Evolutionary conservation across 208 protist species (phyloP), one percentile per base, ranked within the genome.

Genomic region (Trypanosoma platydactyli): DNA sequence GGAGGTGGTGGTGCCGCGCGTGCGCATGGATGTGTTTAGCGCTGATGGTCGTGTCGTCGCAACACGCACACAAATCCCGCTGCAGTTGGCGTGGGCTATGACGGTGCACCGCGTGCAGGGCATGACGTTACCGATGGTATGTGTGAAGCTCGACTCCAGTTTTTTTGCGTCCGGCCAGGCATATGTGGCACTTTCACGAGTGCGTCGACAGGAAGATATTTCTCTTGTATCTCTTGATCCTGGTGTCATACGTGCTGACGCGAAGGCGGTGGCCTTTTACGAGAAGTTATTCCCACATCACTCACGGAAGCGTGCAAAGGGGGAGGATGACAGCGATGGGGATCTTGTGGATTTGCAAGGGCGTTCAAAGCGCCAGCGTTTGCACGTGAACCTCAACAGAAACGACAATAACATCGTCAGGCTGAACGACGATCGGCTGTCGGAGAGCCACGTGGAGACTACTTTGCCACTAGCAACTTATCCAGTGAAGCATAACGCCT

Each of bases 91-190:
- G 24, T 97, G 91, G 90, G 88, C 87, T 0, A 40, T 94, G 49
- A 89, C 90, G 13, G 89, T 96, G 42, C 91, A 97, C 66, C 92
- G 93, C 24, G 67, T 68, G n/a, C 94, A 97, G 66, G 94, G 93
- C 35, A 86, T 96, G 81, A 77, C 73, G 25, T 48, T 86, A 15
- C 68, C 71, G 13, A 56, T 70, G 51, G 65, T 65, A 22, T 24
- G 45, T 6, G 68, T 83, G 44, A 45, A 44, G 11, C 22, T 86
- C 9, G 45, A 83, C 46, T 20, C 20, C 11, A 48, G 64, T 25
- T 82, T 82, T 48, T 77, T 82, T 44, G 71, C 68, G 30, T 62
- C 16, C n/a, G 79, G 75, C 0, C 75, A 84, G 58, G 68, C 71
- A 20, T 84, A 81, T 52, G 75, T 81, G 3, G 74, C 79, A 5